phyloP scores from a whole-genome alignment of 1,284 basidiomycete species.

The Leccinum brunneo-olivaceum region DNA sequence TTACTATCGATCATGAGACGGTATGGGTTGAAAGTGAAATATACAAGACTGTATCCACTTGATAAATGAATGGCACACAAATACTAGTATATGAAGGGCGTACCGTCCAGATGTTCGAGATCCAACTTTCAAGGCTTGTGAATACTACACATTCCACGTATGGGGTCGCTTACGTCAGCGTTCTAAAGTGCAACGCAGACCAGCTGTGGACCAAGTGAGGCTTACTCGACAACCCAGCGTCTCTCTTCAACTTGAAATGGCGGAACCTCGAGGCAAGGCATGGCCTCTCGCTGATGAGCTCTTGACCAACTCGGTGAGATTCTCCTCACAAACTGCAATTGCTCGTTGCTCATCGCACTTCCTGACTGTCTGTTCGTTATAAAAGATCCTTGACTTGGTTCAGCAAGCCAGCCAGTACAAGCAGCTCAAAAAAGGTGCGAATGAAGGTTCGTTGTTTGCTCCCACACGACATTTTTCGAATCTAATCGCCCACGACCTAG shows the following conservation, averaged over 20 bases:
- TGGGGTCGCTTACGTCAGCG: neutral
- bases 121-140: no score
- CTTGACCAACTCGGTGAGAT: conserved; percentile 87
- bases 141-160: conserved; percentile 10
- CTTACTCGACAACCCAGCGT: neutral
- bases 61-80: neutral
- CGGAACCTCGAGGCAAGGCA: conserved; percentile 68
- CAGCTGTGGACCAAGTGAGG: conserved; percentile 59
- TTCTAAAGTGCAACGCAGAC: conserved; percentile 40
- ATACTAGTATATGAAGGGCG: neutral
- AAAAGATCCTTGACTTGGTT: conserved; percentile 82
- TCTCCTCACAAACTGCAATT: neutral
- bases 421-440: conserved; percentile 97
- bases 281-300: conserved; percentile 89
- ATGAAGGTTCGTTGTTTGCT: conserved; percentile 61
- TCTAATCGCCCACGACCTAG: conserved; percentile 33
- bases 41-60: neutral
- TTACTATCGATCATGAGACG: conserved; percentile 10
- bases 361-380: neutral
- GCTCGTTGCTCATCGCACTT: neutral
- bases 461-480: neutral
- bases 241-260: conserved; percentile 36
- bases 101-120: neutral
- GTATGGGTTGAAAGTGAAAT: neutral
- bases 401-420: conserved; percentile 91